Evolutionary conservation across 305 asterid genomes (phyloP).

Genomic region (Solanum hybrid): DNA sequence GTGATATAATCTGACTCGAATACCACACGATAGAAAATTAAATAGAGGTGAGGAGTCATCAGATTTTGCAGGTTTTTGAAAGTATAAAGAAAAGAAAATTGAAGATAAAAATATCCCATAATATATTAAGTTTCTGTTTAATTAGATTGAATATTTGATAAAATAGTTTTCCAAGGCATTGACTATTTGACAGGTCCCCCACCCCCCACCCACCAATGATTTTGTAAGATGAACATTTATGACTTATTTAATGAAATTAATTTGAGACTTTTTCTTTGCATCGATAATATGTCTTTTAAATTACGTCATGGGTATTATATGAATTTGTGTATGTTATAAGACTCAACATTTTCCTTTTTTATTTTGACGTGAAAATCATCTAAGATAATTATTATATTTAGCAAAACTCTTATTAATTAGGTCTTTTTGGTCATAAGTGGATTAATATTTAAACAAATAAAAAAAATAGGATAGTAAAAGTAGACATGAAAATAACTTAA

Average conservation of each 20-base stretch:
- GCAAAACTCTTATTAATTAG: no score
- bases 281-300: neutral
- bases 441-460: neutral
- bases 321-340: neutral
- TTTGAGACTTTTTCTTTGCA: neutral
- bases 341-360: neutral
- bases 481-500: neutral
- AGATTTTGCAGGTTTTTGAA: neutral
- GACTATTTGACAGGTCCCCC: neutral
- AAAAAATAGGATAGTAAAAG: neutral
- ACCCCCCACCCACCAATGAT: neutral
- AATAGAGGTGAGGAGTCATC: neutral
- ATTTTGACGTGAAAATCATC: neutral
- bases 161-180: neutral
- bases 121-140: neutral
- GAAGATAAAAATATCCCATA: neutral
- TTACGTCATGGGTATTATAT: neutral
- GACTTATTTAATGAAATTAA: neutral
- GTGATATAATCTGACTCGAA: neutral
- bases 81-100: neutral
- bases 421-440: neutral
- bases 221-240: neutral
- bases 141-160: neutral
- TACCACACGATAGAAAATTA: neutral
- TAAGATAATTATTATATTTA: neutral